Evolutionary conservation across 2,329 filamentous ascomycete species (phyloP).

Genomic region (Epichloe sp.): DNA sequence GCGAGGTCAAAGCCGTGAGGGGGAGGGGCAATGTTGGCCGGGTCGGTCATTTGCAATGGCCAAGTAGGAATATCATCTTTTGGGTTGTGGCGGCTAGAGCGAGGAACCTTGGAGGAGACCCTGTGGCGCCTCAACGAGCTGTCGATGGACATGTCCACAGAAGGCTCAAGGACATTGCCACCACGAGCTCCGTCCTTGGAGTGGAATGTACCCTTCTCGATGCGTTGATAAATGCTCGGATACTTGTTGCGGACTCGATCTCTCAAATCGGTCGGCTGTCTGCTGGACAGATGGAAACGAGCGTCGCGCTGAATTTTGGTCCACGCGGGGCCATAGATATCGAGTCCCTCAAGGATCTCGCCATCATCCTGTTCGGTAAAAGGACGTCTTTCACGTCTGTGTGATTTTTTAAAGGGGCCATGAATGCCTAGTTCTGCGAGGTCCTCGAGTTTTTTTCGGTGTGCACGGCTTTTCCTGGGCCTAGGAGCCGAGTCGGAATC

Average conservation of each 20-base stretch:
- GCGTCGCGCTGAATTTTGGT: slow-evolving; percentile 51
- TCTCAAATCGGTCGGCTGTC: slow-evolving; percentile 50
- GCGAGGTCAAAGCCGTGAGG: slow-evolving; percentile 29
- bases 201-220: slow-evolving; percentile 41
- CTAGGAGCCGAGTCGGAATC: slow-evolving; percentile 24
- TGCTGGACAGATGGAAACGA: slow-evolving; percentile 41
- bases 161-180: slow-evolving; percentile 36
- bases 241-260: slow-evolving; percentile 53
- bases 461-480: slow-evolving; percentile 37
- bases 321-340: slow-evolving; percentile 49
- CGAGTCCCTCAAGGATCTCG: slow-evolving; percentile 47
- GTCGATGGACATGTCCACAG: slow-evolving; percentile 35
- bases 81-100: slow-evolving; percentile 26
- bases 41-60: slow-evolving; percentile 23
- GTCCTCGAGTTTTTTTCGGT: slow-evolving; percentile 45
- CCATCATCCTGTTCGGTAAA: slow-evolving; percentile 51
- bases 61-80: slow-evolving; percentile 36
- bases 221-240: slow-evolving; percentile 41
- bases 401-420: slow-evolving; percentile 47
- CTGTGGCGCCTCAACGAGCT: slow-evolving; percentile 29
- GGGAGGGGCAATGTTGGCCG: slow-evolving; percentile 13
- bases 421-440: slow-evolving; percentile 45
- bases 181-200: slow-evolving; percentile 27
- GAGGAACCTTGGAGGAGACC: slow-evolving; percentile 24
- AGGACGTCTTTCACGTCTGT: slow-evolving; percentile 43